phyloP scores from a whole-genome alignment of 768 basidiomycete genomes.

The Tricholoma sp. region DNA sequence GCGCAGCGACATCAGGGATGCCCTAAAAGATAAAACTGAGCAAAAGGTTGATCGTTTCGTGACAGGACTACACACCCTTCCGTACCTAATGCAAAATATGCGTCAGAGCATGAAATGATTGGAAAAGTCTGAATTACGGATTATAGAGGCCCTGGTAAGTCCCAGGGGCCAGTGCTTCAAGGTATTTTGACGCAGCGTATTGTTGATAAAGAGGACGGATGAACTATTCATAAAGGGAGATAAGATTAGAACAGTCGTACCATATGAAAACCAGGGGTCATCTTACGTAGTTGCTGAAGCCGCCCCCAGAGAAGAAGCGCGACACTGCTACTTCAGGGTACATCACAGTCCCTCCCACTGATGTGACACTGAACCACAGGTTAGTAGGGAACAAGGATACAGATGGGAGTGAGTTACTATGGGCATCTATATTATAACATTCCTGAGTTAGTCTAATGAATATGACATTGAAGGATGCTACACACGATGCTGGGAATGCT shows the following conservation, averaged over 20 bases:
- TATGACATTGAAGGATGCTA: neutral
- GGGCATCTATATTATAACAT: slow-evolving; percentile 4
- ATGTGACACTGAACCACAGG: slow-evolving; percentile 40
- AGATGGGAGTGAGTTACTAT: neutral
- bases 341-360: slow-evolving; percentile 48
- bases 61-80: slow-evolving; percentile 39
- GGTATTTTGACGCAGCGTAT: neutral
- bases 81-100: slow-evolving; percentile 22
- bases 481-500: slow-evolving; percentile 47
- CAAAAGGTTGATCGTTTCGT: neutral
- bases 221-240: neutral
- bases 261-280: neutral
- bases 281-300: slow-evolving; percentile 66
- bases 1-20: slow-evolving; percentile 60
- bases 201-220: neutral
- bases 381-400: neutral
- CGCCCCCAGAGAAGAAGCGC: slow-evolving; percentile 60
- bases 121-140: neutral
- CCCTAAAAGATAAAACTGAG: too few relatives aligned
- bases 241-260: neutral
- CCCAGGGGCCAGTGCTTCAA: neutral
- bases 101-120: neutral
- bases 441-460: neutral
- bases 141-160: neutral
- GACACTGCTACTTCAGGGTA: slow-evolving; percentile 50